Conservation (phyloP, 2,329 filamentous ascomycete genomes). For the Pseudogymnoascus sp. region DNA sequence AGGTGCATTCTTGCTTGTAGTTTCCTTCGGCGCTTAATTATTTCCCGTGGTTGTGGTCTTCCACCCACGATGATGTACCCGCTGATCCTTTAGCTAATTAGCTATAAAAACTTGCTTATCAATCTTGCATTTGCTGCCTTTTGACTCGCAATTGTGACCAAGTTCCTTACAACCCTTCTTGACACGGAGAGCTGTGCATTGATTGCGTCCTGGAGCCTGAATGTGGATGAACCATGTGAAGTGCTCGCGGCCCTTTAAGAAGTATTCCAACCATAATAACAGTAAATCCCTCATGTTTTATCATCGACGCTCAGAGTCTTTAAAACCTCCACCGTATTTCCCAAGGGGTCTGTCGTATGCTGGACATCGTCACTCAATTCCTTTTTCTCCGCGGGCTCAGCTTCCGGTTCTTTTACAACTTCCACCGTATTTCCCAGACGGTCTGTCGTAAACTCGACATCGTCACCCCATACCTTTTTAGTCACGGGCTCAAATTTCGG, state of each 20-base stretch:
- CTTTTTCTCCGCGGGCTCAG: background rate
- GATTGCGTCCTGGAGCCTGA: background rate
- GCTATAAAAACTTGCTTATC: background rate
- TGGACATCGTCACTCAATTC: slow-evolving; percentile 25
- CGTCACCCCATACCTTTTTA: slow-evolving; percentile 17
- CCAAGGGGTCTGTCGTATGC: slow-evolving; percentile 23
- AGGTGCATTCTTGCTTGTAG: slow-evolving; percentile 3
- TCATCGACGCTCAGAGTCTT: slow-evolving; percentile 18
- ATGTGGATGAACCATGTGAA: background rate
- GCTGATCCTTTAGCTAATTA: slow-evolving; percentile 6
- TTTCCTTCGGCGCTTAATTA: slow-evolving; percentile 1
- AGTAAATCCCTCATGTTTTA: slow-evolving; percentile 21
- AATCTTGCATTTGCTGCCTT: background rate
- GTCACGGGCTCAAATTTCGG: slow-evolving; percentile 11
- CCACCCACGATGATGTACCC: slow-evolving; percentile 1
- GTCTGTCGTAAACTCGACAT: slow-evolving; percentile 25
- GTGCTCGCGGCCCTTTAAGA: background rate
- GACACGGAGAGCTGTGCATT: slow-evolving; percentile 1
- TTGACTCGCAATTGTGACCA: slow-evolving; percentile 1
- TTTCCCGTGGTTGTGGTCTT: slow-evolving; percentile 1
- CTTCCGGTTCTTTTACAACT: slow-evolving; percentile 12
- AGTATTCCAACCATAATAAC: background rate
- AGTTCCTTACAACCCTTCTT: background rate
- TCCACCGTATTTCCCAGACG: slow-evolving; percentile 23
- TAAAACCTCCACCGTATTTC: slow-evolving; percentile 17